Conservation (phyloP, 2,329 filamentous ascomycete species). For the Cryphonectria nitschkei region DNA sequence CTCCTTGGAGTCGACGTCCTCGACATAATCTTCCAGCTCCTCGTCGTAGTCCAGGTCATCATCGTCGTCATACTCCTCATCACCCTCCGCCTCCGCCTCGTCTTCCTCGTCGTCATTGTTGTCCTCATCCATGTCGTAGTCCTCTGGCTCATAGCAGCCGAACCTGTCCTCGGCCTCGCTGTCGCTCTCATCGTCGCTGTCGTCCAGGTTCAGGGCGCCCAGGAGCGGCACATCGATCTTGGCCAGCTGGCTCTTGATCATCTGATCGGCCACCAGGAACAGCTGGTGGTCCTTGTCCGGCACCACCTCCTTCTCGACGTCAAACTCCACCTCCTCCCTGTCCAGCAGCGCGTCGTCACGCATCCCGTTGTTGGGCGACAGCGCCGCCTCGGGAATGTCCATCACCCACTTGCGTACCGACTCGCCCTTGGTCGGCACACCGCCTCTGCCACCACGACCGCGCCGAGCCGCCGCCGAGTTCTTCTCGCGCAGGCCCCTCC, state of each 20-base stretch:
- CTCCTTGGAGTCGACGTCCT: constrained; percentile 33
- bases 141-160: constrained; percentile 34
- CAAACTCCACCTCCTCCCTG: constrained; percentile 45
- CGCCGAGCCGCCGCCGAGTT: constrained; percentile 31
- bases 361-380: constrained; percentile 37
- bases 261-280: constrained; percentile 49
- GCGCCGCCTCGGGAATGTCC: constrained; percentile 41
- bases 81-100: constrained; percentile 24
- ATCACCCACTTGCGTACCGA: constrained; percentile 49
- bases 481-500: constrained; percentile 43
- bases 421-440: constrained; percentile 44
- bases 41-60: constrained; percentile 36
- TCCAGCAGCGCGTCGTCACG: constrained; percentile 38
- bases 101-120: constrained; percentile 34
- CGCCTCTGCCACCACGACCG: constrained; percentile 9
- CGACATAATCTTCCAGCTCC: constrained; percentile 34
- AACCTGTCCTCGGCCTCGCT: constrained; percentile 41
- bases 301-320: constrained; percentile 44
- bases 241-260: constrained; percentile 53
- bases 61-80: constrained; percentile 30
- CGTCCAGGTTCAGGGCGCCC: constrained; percentile 49
- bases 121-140: constrained; percentile 33
- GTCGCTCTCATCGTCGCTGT: constrained; percentile 46
- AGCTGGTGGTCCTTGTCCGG: constrained; percentile 49
- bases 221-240: constrained; percentile 51